Base-by-base conservation (phyloP, 2,329 filamentous ascomycete species). In the Penicillium sp. region DNA sequence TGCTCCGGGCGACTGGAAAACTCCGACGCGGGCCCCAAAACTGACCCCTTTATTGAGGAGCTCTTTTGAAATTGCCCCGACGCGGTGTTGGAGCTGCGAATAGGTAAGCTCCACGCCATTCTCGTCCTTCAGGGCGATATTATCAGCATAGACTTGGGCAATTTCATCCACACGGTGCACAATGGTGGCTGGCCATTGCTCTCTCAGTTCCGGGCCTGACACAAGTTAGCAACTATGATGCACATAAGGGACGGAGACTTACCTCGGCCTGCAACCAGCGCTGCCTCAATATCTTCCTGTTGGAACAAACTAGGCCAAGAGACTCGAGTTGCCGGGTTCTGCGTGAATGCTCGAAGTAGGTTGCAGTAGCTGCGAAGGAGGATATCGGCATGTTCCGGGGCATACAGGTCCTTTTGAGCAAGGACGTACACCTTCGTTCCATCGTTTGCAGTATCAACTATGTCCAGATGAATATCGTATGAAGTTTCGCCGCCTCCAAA, bases 391-490 rank as follows among this genome's bases (percentile, higher is more conserved):
- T 52, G 60, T 1, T 56, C 51, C n/a, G 42, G 27, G 4, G 42
- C 47, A 52, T 75, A 71, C 0, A 67, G 42, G 10, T 46, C 40
- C 32, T 63, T 52, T 48, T 74, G 71, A 2, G 48, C 47, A 0
- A 50, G 56, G 11, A 68, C 46, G 27, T 54, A 47, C 10, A 67
- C 16, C 6, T 48, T 24, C 1, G 45, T 43, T 32, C 48, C 52
- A n/a, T 55, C 51, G 5, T 45, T 49, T 4, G 38, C 55, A 29
- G 58, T 57, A 4, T 73, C 70, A 1, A 62, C 60, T 1, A 75
- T 58, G 34, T 74, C 71, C 0, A 76, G 51, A 14, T 46, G 57
- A 9, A 69, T 47, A 42, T 70, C 69, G 36, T 64, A 69, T 6
- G 59, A 54, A 2, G 58, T 62, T 6, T 50, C 48, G 10, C 60